Conservation (phyloP, 805 yeast genomes). For the Kazachstania africana region DNA sequence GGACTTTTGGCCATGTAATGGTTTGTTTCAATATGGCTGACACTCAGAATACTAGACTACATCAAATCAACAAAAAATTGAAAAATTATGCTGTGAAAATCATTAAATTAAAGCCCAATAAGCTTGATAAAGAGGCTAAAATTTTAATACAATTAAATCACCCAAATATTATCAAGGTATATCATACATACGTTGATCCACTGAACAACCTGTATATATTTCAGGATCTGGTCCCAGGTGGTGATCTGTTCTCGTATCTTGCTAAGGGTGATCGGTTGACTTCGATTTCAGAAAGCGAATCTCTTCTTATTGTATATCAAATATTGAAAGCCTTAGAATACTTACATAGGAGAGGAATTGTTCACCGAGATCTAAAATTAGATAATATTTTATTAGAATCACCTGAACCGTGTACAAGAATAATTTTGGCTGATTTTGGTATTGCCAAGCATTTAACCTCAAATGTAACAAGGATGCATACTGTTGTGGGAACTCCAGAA, state of each 20-base stretch:
- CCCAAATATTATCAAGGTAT: constrained; percentile 38
- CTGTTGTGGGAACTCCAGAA: constrained; percentile 55
- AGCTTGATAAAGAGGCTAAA: constrained; percentile 32
- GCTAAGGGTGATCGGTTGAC: constrained; percentile 30
- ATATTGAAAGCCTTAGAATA: constrained; percentile 43
- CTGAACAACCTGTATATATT: constrained; percentile 31
- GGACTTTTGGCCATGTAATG: constrained; percentile 46
- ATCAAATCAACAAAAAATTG: constrained; percentile 12
- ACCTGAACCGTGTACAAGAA: constrained; percentile 40
- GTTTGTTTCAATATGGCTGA: constrained; percentile 5
- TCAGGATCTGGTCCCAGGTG: constrained; percentile 43
- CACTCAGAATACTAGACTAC: not conserved
- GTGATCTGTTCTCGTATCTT: constrained; percentile 48
- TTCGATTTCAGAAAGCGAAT: constrained; percentile 42
- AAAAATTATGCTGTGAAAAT: constrained; percentile 41
- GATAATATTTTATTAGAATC: constrained; percentile 50
- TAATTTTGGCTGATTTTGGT: constrained; percentile 63
- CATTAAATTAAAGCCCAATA: constrained; percentile 23
- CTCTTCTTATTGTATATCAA: constrained; percentile 43
- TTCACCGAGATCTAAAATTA: constrained; percentile 54
- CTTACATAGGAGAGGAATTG: constrained; percentile 42
- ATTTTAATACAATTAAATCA: constrained; percentile 31
- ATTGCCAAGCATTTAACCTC: constrained; percentile 30
- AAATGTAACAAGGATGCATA: constrained; percentile 30
- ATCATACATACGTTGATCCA: constrained; percentile 24